Evolutionary conservation across 2,329 filamentous ascomycete genomes (phyloP).

Genomic region (Neurospora sp.): DNA sequence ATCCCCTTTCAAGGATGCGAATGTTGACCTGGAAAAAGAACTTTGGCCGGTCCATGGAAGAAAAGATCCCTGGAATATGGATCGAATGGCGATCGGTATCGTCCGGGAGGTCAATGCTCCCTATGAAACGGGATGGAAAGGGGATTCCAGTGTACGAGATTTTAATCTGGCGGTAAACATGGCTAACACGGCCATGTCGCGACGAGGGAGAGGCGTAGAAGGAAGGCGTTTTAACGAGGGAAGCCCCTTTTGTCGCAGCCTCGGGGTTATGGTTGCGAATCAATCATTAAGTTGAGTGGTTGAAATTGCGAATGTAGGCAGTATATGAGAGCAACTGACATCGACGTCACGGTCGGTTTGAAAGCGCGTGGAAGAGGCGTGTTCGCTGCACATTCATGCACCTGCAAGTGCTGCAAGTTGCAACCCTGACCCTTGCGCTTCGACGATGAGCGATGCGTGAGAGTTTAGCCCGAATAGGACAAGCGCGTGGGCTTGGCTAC

Average conservation of each 20-base stretch:
- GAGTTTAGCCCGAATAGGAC: not conserved
- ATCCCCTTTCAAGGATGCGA: not conserved
- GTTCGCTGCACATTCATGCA: not conserved
- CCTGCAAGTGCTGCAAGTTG: not conserved
- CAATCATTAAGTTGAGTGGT: not conserved
- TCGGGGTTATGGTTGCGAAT: not conserved
- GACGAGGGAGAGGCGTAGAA: not conserved
- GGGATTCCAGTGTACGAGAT: not conserved
- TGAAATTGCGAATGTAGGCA: not conserved
- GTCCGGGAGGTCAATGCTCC: conserved; percentile 1
- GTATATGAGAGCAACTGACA: not conserved
- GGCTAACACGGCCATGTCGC: not conserved
- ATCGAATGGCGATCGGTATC: conserved; percentile 1
- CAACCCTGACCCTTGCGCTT: not conserved
- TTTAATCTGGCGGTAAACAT: conserved; percentile 5
- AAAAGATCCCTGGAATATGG: not conserved
- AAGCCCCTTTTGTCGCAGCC: not conserved
- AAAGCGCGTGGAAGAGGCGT: not conserved
- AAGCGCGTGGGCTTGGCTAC: not conserved
- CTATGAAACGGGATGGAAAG: not conserved
- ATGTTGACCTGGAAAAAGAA: conserved; percentile 1
- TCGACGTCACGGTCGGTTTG: not conserved
- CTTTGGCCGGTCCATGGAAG: conserved; percentile 4
- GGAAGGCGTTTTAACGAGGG: not conserved
- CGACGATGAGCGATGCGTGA: not conserved